Conservation (phyloP, 73 alveolate genomes). For the Tetrahymena thermophila region DNA sequence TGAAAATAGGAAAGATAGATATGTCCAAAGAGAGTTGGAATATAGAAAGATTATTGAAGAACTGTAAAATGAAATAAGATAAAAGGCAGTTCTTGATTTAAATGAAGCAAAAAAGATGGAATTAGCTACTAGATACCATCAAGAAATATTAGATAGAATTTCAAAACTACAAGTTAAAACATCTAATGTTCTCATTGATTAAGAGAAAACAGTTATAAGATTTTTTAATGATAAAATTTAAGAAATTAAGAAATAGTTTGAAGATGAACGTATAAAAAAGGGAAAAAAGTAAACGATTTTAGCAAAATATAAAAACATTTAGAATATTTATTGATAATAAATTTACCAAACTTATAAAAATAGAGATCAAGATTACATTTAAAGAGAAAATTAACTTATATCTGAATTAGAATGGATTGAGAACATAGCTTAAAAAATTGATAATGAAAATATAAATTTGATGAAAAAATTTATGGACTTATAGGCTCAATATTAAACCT, state of each 20-base stretch:
- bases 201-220: conserved; percentile 39
- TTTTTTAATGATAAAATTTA: conserved; percentile 33
- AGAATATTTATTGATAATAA: no score
- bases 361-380: conserved; percentile 34
- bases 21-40: conserved; percentile 72
- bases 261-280: conserved; percentile 39
- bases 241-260: conserved; percentile 42
- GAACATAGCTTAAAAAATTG: conserved; percentile 38
- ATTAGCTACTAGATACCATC: conserved; percentile 16
- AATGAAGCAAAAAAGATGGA: conserved; percentile 36
- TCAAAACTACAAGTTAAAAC: conserved; percentile 18
- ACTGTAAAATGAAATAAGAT: conserved; percentile 43
- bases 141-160: conserved; percentile 24
- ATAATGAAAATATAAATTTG: conserved; percentile 28
- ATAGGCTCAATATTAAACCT: conserved; percentile 21
- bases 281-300: conserved; percentile 13
- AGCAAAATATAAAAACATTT: not conserved
- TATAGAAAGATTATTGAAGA: conserved; percentile 69
- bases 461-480: conserved; percentile 31
- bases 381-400: conserved; percentile 30
- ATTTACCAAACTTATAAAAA: not conserved
- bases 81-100: conserved; percentile 29
- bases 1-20: conserved; percentile 58
- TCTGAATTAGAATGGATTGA: conserved; percentile 41
- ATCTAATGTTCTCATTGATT: conserved; percentile 32